A percentile compares a stretch with the other conserved stretches of the same genome.
Conservation (phyloP, 345 rosid genomes). For the Syzygium grande region DNA sequence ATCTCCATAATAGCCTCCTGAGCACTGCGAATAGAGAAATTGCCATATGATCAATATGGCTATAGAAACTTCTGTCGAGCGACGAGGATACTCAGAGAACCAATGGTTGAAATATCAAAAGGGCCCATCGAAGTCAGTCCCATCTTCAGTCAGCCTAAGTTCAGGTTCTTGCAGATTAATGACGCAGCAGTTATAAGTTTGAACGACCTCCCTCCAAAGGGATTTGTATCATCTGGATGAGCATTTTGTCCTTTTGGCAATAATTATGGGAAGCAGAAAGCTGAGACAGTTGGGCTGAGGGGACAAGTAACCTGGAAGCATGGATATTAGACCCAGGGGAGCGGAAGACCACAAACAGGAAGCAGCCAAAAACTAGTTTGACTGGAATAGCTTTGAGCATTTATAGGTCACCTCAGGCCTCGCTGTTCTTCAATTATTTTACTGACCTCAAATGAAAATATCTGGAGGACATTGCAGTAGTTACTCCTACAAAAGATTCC, state of each 20-base stretch:
- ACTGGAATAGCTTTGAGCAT: background rate
- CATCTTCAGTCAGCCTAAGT: background rate
- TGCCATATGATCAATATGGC: background rate
- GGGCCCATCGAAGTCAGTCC: background rate
- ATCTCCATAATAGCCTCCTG: background rate
- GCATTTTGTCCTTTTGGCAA: constrained; percentile 21
- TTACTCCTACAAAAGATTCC: constrained; percentile 18
- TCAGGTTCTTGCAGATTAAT: background rate
- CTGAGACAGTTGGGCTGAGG: background rate
- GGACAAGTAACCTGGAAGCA: constrained; percentile 32
- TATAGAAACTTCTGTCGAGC: background rate
- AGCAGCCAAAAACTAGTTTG: constrained; percentile 4
- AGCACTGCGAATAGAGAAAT: background rate
- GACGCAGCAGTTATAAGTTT: background rate
- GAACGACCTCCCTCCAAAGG: background rate
- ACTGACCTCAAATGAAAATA: constrained; percentile 12
- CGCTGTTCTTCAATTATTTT: constrained; percentile 7
- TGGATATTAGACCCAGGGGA: constrained; percentile 20
- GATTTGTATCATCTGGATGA: background rate
- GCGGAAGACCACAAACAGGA: constrained; percentile 12
- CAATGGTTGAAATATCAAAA: background rate
- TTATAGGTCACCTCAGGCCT: background rate
- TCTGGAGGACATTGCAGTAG: constrained; percentile 8
- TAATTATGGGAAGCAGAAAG: constrained; percentile 24
- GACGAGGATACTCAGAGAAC: background rate